These are phyloP conservation scores for Hymenoscyphus linearis DNA, from an alignment of 2,329 filamentous ascomycete species.

Conservation along the genomic window DNA sequence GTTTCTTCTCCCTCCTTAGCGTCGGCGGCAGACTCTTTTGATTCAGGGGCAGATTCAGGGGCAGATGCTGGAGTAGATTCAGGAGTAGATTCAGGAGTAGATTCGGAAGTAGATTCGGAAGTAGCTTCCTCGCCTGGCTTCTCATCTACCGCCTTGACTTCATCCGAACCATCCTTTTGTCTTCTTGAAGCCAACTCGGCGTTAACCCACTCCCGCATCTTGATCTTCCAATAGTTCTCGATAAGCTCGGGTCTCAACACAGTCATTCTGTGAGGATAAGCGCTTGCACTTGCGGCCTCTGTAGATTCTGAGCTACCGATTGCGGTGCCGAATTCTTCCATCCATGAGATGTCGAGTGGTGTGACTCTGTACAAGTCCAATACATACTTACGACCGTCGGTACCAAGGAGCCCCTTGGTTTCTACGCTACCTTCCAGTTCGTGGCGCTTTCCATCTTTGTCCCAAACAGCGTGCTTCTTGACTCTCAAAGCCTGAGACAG, in stretches of 20 bases:
- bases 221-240: slow-evolving; percentile 75
- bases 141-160: slow-evolving; percentile 29
- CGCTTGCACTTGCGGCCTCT: slow-evolving; percentile 21
- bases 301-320: slow-evolving; percentile 32
- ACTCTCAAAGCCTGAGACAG: slow-evolving; percentile 85
- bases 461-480: slow-evolving; percentile 95
- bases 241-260: slow-evolving; percentile 87
- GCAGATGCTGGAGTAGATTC: no score
- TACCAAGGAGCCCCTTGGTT: slow-evolving; percentile 95
- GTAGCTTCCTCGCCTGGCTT: slow-evolving; percentile 24
- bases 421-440: slow-evolving; percentile 94
- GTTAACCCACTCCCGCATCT: slow-evolving; percentile 85
- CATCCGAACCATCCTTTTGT: slow-evolving; percentile 32
- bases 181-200: slow-evolving; percentile 63
- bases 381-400: slow-evolving; percentile 95
- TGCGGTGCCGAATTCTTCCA: slow-evolving; percentile 66
- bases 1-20: slow-evolving; percentile 25
- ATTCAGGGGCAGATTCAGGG: slow-evolving; percentile 27
- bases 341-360: slow-evolving; percentile 83
- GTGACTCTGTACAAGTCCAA: slow-evolving; percentile 93
- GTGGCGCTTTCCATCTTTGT: slow-evolving; percentile 86
- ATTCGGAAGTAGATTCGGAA: slow-evolving; percentile 28
- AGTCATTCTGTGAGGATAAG: slow-evolving; percentile 93
- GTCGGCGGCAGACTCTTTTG: slow-evolving; percentile 27
- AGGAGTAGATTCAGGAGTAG: slow-evolving; percentile 26